Percentiles rank a stretch among this genome's conserved stretches.
Conservation (phyloP, 192 early-diverging fungal genomes). For the Geranomyces michiganensis region DNA sequence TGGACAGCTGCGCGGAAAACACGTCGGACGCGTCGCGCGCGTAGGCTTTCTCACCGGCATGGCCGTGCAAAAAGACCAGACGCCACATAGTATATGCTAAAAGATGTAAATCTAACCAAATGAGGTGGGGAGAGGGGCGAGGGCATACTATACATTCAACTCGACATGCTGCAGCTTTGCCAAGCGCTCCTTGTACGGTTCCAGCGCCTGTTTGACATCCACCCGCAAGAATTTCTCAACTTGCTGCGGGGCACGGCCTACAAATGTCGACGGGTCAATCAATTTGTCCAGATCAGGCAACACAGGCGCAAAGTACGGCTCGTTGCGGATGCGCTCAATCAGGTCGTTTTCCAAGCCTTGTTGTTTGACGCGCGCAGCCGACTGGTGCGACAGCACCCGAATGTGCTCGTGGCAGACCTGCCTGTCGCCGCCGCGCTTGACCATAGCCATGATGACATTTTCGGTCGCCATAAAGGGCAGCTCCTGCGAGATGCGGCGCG, state of each 20-base stretch:
- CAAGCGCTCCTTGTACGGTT: conserved; percentile 70
- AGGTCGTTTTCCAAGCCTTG: conserved; percentile 94
- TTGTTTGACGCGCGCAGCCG: conserved; percentile 87
- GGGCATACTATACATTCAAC: conserved; percentile 68
- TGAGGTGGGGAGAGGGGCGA: too few species aligned
- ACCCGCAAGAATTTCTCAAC: conserved; percentile 80
- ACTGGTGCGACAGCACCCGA: conserved; percentile 91
- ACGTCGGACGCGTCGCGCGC: too few species aligned
- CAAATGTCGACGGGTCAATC: conserved; percentile 88
- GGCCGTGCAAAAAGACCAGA: too few species aligned
- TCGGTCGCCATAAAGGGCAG: conserved; percentile 99
- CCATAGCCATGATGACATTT: conserved; percentile 99
- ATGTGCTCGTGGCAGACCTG: conserved; percentile 98
- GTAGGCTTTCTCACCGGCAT: too few species aligned
- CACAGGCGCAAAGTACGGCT: conserved; percentile 88
- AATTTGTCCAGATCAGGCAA: conserved; percentile 65
- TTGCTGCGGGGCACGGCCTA: conserved; percentile 93
- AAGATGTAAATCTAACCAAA: too few species aligned
- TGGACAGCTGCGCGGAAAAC: too few species aligned
- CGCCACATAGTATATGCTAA: too few species aligned
- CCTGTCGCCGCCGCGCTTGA: conserved; percentile 92
- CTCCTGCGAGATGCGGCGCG: conserved; percentile 87
- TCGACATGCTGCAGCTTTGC: conserved; percentile 64
- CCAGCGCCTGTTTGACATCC: conserved; percentile 82
- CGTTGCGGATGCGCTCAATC: conserved; percentile 82